A percentile compares a stretch with the other conserved stretches of the same genome.
These are phyloP conservation scores for Ganoderma lingzhi DNA, from an alignment of 1,284 basidiomycete genomes.

Conservation along the genomic window DNA sequence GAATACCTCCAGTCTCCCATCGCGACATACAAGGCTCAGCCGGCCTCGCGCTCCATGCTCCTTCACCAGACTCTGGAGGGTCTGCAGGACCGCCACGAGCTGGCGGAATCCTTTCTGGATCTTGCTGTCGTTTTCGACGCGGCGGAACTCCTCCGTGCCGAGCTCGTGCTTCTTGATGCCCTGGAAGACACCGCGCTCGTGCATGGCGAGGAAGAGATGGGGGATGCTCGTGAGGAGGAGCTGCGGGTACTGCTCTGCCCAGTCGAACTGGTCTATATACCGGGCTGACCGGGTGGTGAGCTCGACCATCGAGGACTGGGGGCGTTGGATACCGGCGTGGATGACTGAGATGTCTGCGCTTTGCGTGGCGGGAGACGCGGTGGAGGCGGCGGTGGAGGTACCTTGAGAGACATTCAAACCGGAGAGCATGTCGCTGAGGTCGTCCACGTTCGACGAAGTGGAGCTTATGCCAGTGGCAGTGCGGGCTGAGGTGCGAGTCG, in stretches of 20 bases:
- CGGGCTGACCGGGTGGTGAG: slow-evolving; percentile 52
- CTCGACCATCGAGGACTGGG: slow-evolving; percentile 55
- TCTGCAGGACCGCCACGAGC: slow-evolving; percentile 48
- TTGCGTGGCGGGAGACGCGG: background rate
- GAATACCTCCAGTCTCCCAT: slow-evolving; percentile 52
- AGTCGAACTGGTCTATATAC: slow-evolving; percentile 47
- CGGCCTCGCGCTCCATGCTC: slow-evolving; percentile 52
- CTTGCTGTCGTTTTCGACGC: slow-evolving; percentile 38
- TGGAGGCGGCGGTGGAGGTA: background rate
- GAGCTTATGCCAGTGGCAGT: background rate
- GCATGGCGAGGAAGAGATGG: slow-evolving; percentile 57
- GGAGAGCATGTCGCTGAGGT: slow-evolving; percentile 44
- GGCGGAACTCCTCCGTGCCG: slow-evolving; percentile 43
- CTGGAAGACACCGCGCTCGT: slow-evolving; percentile 53
- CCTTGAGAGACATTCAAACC: slow-evolving; percentile 37
- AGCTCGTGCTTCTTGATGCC: slow-evolving; percentile 50
- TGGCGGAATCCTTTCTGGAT: slow-evolving; percentile 47
- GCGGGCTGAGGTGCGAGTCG: background rate
- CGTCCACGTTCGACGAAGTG: slow-evolving; percentile 42
- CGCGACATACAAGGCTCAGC: slow-evolving; percentile 55
- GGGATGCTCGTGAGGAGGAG: slow-evolving; percentile 63
- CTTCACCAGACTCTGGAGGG: slow-evolving; percentile 52
- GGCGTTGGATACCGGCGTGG: slow-evolving; percentile 50
- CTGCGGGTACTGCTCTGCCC: slow-evolving; percentile 58
- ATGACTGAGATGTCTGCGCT: slow-evolving; percentile 48